Percentiles rank a stretch among this genome's conserved stretches.
These are phyloP conservation scores for Auriscalpium orientale DNA, from an alignment of 768 basidiomycete genomes.

Conservation along the genomic window DNA sequence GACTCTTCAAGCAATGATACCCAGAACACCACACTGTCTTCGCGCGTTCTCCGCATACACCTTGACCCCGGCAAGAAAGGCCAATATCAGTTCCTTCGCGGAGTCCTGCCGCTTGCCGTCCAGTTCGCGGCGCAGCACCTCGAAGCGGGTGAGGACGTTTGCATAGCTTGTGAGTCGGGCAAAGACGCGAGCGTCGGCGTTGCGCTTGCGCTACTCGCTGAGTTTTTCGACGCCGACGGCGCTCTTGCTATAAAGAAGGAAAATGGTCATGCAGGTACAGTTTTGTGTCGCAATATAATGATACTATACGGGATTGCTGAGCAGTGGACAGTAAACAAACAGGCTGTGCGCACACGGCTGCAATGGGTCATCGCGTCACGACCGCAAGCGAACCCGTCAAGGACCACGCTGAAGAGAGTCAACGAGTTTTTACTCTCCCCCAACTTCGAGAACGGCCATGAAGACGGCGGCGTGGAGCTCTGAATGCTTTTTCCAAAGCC, in stretches of 20 bases:
- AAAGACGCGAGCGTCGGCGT: constrained; percentile 61
- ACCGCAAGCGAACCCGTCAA: constrained; percentile 75
- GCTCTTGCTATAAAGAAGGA: constrained; percentile 1
- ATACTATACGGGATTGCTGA: neutral
- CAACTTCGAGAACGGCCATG: too few species aligned
- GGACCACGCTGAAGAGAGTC: constrained; percentile 70
- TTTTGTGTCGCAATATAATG: neutral
- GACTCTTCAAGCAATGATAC: neutral
- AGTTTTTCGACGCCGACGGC: constrained; percentile 53
- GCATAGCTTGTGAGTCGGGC: constrained; percentile 49
- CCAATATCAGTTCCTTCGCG: constrained; percentile 39
- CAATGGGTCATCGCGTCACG: constrained; percentile 80
- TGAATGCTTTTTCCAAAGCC: too few species aligned
- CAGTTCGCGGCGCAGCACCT: constrained; percentile 39
- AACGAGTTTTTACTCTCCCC: constrained; percentile 63
- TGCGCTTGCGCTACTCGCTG: constrained; percentile 47
- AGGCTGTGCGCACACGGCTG: constrained; percentile 59
- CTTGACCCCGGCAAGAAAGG: constrained; percentile 44
- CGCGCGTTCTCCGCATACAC: constrained; percentile 17
- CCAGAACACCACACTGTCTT: too few species aligned
- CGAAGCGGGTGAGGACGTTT: constrained; percentile 27
- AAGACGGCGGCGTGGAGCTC: too few species aligned
- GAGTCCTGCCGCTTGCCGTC: constrained; percentile 41
- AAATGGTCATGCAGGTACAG: neutral
- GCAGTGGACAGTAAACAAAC: constrained; percentile 37